Base-by-base conservation (phyloP, 805 yeast species). In the Kurtzmaniella fragi region DNA sequence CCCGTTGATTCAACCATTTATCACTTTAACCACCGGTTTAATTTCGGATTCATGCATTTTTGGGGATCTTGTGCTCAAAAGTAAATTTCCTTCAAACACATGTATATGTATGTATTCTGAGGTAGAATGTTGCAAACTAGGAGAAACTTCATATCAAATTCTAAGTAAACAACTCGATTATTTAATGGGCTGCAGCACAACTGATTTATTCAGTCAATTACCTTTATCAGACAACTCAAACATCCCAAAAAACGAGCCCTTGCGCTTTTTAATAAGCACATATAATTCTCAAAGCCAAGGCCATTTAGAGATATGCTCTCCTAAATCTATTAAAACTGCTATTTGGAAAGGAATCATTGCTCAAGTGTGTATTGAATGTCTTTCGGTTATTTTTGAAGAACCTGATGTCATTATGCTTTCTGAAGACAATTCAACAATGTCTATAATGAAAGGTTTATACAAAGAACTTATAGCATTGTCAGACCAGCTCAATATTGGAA, bases 301-400 rank as follows among this genome's bases (percentile, higher is more conserved):
- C 12, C 34, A 2, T 28, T 28, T 15, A 32, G 17, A 17, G 36
- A 38, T 28, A 12, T 38, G 2, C 8, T 34, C 17, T 17, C 35
- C 25, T 8, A 20, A 20, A 20, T 20, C 25, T 11, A 17, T 32
- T 12, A 32, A 20, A 5, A 16, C 34, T 20, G 10, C 20, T 17
- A 37, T 42, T 34, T 47, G 48, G 49, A 51, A 38, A 32, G 42
- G 38, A 23, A 29, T 48, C 17, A 37, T 51, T 11, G 9, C 30
- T 5, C 15, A 28, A 4, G 35, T 50, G 8, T 41, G 52, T 38
- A 42, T 53, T 17, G 52, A 49, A 10, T 11, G 45, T 5, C 38
- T 50, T 8, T 43, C 56, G 8, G 42, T 53, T 9, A 41, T 52
- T 10, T 47, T 47, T 39, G 56, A 50, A 32, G 48, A 50, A 32